Conservation (phyloP, 345 rosid genomes). For the Pistacia atlantica region DNA sequence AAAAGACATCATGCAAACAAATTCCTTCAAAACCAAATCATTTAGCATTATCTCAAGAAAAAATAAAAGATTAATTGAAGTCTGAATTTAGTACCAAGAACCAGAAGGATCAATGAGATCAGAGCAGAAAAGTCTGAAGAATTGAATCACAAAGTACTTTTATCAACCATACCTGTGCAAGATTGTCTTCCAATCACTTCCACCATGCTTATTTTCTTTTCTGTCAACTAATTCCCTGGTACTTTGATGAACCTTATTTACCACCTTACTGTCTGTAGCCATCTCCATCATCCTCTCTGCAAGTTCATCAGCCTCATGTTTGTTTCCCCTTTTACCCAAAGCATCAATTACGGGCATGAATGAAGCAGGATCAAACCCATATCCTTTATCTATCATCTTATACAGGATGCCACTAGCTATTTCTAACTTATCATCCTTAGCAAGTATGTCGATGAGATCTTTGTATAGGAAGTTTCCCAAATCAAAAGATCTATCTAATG, state of each 20-base stretch:
- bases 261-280: constrained; percentile 56
- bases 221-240: constrained; percentile 28
- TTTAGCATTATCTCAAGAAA: neutral
- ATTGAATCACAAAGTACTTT: neutral
- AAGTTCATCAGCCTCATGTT: constrained; percentile 71
- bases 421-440: constrained; percentile 65
- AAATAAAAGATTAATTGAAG: neutral
- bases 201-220: constrained; percentile 40
- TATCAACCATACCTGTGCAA: constrained; percentile 65
- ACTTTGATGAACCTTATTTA: constrained; percentile 40
- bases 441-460: constrained; percentile 68
- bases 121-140: neutral
- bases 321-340: constrained; percentile 61
- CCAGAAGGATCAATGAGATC: constrained; percentile 13
- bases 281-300: constrained; percentile 88
- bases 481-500: constrained; percentile 62
- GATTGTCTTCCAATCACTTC: constrained; percentile 61
- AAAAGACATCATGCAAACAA: neutral
- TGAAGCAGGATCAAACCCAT: constrained; percentile 77
- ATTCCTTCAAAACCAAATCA: no score
- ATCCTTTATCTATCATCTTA: constrained; percentile 69
- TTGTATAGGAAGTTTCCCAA: constrained; percentile 66
- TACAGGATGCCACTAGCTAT: constrained; percentile 61
- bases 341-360: constrained; percentile 93
- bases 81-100: constrained; percentile 12